Base-by-base conservation (phyloP, 192 early-diverging fungal genomes). In the Obelidium mucronatum region DNA sequence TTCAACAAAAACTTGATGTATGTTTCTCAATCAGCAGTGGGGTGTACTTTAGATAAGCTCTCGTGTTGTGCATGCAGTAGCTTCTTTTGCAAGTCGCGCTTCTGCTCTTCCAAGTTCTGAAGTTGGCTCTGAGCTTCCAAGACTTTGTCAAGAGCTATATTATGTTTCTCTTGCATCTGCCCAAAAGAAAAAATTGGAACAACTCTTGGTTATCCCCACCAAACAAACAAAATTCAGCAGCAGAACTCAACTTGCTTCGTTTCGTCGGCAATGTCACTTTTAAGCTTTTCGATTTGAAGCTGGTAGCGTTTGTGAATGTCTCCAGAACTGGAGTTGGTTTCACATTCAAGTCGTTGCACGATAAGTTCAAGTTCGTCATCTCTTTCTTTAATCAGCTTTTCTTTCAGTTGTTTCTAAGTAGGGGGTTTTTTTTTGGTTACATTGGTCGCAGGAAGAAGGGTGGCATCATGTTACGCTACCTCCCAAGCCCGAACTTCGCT, bases 351-450 rank as follows among this genome's bases (percentile, higher is more conserved):
- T 51, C 86, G 81, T 75, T 87, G 79, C 11, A 89, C 80, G 2
- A 89, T 79, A 79, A 86, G 76, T 66, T 89, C 88, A 24, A 89
- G 81, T 71, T 89, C 88, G 22, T 82, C 83, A 73, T 89, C 88
- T 3, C 88, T 69, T 65, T 89, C 84, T 42, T 78, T 42, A n/a
- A 89, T 66, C 17, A 88, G 77, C 76, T 75, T 79, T 62, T 88
- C 88, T 62, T 85, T 85, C 76, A 89, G 82, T 54, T 40, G 55
- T 83, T 88, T 86, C 81, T 87, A 59, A 56, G n/a, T n/a, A n/a
- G n/a, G n/a, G n/a, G n/a, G n/a, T n/a, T 85, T 36, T 65, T 22
- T 17, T n/a, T n/a, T 33, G 40, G 54, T 36, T 34, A 24, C 19
- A 28, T 36, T 76, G 48, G 72, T 31, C n/a, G n/a, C n/a, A n/a